phyloP scores from a whole-genome alignment of 2,329 filamentous ascomycete species.

The Fonsecaea monophora region DNA sequence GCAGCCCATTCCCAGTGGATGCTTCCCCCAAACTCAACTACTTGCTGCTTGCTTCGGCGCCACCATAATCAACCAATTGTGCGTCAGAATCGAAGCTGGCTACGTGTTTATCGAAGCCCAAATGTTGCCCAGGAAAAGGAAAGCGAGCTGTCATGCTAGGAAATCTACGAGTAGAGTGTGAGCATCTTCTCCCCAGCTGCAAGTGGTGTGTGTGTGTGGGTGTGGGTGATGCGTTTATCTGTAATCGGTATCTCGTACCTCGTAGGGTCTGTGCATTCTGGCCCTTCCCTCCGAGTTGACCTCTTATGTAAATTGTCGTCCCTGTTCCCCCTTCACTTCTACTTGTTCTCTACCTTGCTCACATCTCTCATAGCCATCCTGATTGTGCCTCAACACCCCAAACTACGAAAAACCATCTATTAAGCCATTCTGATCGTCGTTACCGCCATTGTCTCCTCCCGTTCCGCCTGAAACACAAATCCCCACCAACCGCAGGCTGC shows the following conservation, averaged over 20 bases:
- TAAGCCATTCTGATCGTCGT: slow-evolving; percentile 11
- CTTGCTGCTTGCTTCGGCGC: slow-evolving; percentile 16
- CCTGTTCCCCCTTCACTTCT: neutral
- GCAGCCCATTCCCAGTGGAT: slow-evolving; percentile 1
- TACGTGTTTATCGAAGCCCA: slow-evolving; percentile 2
- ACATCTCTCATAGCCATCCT: neutral
- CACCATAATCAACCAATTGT: slow-evolving; percentile 14
- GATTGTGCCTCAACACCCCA: neutral
- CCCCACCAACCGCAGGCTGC: slow-evolving; percentile 10
- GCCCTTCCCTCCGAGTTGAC: neutral
- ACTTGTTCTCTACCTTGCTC: slow-evolving; percentile 2
- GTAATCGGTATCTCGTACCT: neutral
- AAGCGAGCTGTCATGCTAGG: slow-evolving; percentile 8
- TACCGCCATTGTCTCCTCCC: slow-evolving; percentile 7
- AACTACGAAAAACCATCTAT: neutral
- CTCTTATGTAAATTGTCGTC: slow-evolving; percentile 17
- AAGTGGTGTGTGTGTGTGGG: slow-evolving; percentile 1
- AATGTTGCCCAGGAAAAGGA: slow-evolving; percentile 8
- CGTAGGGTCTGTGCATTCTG: slow-evolving; percentile 1
- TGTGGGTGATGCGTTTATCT: neutral
- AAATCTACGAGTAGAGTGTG: slow-evolving; percentile 2
- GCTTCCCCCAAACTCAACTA: slow-evolving; percentile 6
- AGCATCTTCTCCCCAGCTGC: slow-evolving; percentile 10
- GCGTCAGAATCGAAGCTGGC: neutral
- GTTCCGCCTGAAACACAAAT: slow-evolving; percentile 4